Conservation (phyloP, 2,329 filamentous ascomycete genomes). For the Monilinia vaccinii-corymbosi region DNA sequence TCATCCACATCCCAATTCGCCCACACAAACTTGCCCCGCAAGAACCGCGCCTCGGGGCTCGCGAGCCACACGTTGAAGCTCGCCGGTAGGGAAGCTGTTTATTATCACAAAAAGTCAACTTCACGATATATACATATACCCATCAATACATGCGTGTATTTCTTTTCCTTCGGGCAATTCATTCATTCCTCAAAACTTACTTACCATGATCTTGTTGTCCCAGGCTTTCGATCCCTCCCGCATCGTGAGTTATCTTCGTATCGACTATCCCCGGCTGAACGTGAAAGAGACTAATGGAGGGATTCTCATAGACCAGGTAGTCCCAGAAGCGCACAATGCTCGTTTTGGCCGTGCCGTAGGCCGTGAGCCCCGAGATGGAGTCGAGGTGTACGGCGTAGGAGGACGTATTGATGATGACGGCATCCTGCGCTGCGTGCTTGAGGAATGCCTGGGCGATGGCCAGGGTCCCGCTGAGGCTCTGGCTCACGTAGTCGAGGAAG, state of each 20-base stretch:
- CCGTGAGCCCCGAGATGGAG: neutral
- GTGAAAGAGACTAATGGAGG: constrained; percentile 27
- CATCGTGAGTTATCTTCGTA: constrained; percentile 26
- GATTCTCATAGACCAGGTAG: constrained; percentile 15
- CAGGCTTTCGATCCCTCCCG: constrained; percentile 18
- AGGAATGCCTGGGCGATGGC: neutral
- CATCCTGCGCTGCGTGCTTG: neutral
- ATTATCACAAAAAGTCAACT: constrained; percentile 16
- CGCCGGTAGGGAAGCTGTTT: constrained; percentile 20
- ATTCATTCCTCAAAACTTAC: too few relatives aligned
- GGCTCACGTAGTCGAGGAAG: neutral
- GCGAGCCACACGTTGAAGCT: constrained; percentile 22
- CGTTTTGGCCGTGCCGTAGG: neutral
- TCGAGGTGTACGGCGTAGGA: neutral
- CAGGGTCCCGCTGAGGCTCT: neutral
- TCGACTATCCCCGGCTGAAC: constrained; percentile 29
- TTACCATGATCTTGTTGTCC: constrained; percentile 28
- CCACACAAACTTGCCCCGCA: constrained; percentile 39
- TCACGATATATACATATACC: too few relatives aligned
- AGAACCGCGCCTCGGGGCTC: constrained; percentile 36
- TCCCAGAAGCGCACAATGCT: neutral
- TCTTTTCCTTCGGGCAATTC: too few relatives aligned
- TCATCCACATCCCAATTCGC: constrained; percentile 44
- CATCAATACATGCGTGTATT: too few relatives aligned
- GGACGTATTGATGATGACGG: neutral